Percentiles rank a stretch among this genome's conserved stretches.
Conservation (phyloP, 805 yeast genomes). For the Yamadazyma ubonensis region DNA sequence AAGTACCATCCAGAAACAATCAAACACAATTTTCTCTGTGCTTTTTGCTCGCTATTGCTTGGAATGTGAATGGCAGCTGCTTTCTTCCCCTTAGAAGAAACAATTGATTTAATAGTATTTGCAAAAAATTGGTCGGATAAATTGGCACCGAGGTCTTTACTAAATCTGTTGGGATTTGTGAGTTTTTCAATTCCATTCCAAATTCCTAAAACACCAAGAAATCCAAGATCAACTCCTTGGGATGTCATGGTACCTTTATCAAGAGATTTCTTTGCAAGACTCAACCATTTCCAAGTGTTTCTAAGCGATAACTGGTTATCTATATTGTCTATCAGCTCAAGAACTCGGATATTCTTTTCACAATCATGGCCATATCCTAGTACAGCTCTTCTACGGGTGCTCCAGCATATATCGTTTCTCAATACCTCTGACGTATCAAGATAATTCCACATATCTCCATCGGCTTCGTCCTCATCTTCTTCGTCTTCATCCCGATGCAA, state of each 20-base stretch:
- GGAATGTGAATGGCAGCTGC: constrained; percentile 47
- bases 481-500: constrained; percentile 17
- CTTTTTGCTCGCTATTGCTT: constrained; percentile 48
- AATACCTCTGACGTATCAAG: constrained; percentile 46
- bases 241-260: constrained; percentile 66
- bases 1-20: constrained; percentile 90
- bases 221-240: constrained; percentile 75
- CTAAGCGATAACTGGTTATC: constrained; percentile 54
- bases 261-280: constrained; percentile 64
- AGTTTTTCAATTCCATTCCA: constrained; percentile 73
- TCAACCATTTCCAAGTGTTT: constrained; percentile 91
- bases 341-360: constrained; percentile 56
- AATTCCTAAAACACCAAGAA: constrained; percentile 82
- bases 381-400: constrained; percentile 69
- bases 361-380: constrained; percentile 73
- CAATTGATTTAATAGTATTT: constrained; percentile 53
- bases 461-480: constrained; percentile 31
- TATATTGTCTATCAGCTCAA: constrained; percentile 50
- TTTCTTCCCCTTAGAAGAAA: constrained; percentile 46
- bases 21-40: constrained; percentile 75
- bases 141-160: constrained; percentile 19
- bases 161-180: constrained; percentile 47
- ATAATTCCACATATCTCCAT: constrained; percentile 23
- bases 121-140: constrained; percentile 42
- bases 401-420: constrained; percentile 69